Percentiles rank a stretch among this genome's conserved stretches.
Conservation (phyloP, 768 basidiomycete genomes). For the Collybia sp. region DNA sequence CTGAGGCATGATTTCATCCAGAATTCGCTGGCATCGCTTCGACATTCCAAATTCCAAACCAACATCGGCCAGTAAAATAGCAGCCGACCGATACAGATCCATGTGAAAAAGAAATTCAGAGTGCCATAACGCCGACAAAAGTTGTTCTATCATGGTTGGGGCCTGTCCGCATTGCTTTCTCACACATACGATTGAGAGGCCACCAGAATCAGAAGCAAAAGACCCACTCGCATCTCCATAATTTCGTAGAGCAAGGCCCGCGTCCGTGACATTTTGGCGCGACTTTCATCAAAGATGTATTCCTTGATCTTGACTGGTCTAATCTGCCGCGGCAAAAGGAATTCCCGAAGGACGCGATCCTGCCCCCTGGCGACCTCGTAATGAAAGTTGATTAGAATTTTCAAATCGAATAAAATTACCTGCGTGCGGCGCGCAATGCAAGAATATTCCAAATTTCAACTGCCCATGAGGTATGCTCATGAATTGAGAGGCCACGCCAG, state of each 20-base stretch:
- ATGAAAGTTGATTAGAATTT: not conserved
- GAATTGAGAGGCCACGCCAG: slow-evolving; percentile 63
- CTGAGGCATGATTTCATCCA: slow-evolving; percentile 83
- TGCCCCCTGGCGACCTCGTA: slow-evolving; percentile 47
- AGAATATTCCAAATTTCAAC: slow-evolving; percentile 76
- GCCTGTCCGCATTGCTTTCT: slow-evolving; percentile 61
- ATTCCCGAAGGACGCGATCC: slow-evolving; percentile 58
- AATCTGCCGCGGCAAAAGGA: slow-evolving; percentile 55
- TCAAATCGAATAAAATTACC: slow-evolving; percentile 34
- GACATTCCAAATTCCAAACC: slow-evolving; percentile 76
- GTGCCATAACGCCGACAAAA: slow-evolving; percentile 73
- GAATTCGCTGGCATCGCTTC: slow-evolving; percentile 52
- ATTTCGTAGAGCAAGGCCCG: slow-evolving; percentile 40
- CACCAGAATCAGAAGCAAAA: slow-evolving; percentile 6
- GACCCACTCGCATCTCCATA: slow-evolving; percentile 39
- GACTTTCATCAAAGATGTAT: slow-evolving; percentile 44
- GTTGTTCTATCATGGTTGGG: slow-evolving; percentile 53
- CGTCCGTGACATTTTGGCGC: slow-evolving; percentile 35
- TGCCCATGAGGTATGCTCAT: slow-evolving; percentile 72
- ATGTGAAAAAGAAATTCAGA: slow-evolving; percentile 74
- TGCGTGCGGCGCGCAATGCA: slow-evolving; percentile 59
- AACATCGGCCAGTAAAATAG: slow-evolving; percentile 73
- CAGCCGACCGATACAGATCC: slow-evolving; percentile 60
- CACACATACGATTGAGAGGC: slow-evolving; percentile 2
- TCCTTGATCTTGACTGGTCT: slow-evolving; percentile 50